Base-by-base conservation (phyloP, 2,329 filamentous ascomycete species). In the Exophiala dermatitidis region DNA sequence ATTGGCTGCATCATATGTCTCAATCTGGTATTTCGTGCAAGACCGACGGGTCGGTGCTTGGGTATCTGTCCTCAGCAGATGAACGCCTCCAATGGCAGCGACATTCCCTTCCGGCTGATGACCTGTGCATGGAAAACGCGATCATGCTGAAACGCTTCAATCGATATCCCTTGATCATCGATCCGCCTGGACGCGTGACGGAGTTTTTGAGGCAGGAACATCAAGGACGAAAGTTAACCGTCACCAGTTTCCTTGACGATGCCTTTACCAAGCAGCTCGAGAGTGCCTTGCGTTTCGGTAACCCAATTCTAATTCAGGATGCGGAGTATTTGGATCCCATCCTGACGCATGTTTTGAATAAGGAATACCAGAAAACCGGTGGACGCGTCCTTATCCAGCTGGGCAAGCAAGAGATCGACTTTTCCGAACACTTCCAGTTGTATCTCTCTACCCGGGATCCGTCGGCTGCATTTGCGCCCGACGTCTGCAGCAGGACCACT, bases 91-190 rank as follows among this genome's bases (percentile, higher is more conserved):
- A 86, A 59, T 98, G 93, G 93, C 94, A 98, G 73, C 86, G 90
- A 64, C 88, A 98, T 67, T 85, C 85, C 10, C 75, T 98, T 46
- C 93, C 94, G 1, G 91, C 96, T 3, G 93, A 98, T 68, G 93
- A 98, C 67, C 80, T 98, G 38, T 98, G 93, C 77, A 98, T 93
- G 0, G 93, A 98, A 71, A 98, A 98, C 66, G 93, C 94, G 42
- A 96, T 98, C 66, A 86, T 98, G 62, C 81, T 98, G 57, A 90
- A 97, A 76, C 85, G 93, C 54, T 98, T 96, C 83, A 98, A 98
- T 74, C 83, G 93, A 60, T 98, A 98, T 69, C 93, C 94, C 42
- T 81, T 98, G 56, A 97, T 98, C 70, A 95, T 98, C 68, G 93
- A 98, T 70, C 94, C 94, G 1, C 97, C 93, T 9, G 93, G 93